Percentiles rank a stretch among this genome's conserved stretches.
Conservation (phyloP, 163 green algal species). For the Volvox carteri region DNA sequence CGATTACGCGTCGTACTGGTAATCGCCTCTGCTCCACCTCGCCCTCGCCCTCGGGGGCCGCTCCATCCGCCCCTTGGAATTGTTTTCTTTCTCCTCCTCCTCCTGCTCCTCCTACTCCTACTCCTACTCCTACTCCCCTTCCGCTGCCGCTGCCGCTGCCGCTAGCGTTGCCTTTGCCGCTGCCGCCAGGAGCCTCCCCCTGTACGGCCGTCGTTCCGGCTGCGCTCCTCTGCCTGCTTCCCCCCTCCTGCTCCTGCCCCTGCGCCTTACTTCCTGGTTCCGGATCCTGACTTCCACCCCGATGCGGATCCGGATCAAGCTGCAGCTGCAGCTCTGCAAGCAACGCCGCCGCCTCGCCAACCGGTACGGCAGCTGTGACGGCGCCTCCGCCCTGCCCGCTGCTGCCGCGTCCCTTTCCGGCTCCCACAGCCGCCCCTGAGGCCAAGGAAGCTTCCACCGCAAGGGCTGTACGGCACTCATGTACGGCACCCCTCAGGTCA, state of each 20-base stretch:
- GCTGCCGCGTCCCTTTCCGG: not conserved
- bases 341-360: constrained; percentile 22
- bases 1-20: too few relatives aligned
- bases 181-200: not conserved
- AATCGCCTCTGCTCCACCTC: too few relatives aligned
- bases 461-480: constrained; percentile 10
- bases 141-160: not conserved
- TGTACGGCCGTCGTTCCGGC: not conserved
- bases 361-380: too few relatives aligned
- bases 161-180: not conserved
- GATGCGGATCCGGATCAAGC: not conserved
- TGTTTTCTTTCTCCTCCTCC: not conserved
- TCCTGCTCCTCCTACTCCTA: not conserved
- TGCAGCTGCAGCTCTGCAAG: constrained; percentile 19
- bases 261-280: not conserved
- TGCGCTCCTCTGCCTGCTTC: not conserved
- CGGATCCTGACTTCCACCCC: not conserved
- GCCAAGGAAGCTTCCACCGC: not conserved
- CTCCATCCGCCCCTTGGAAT: not conserved
- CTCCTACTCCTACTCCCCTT: not conserved
- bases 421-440: not conserved
- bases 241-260: not conserved
- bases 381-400: not conserved
- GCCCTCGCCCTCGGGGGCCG: not conserved
- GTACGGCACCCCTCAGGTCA: constrained; percentile 6